Evolutionary conservation across 352 stramenopile species (phyloP), one percentile per base, ranked within the genome.

Genomic region (Phytophthora chlamydospora): DNA sequence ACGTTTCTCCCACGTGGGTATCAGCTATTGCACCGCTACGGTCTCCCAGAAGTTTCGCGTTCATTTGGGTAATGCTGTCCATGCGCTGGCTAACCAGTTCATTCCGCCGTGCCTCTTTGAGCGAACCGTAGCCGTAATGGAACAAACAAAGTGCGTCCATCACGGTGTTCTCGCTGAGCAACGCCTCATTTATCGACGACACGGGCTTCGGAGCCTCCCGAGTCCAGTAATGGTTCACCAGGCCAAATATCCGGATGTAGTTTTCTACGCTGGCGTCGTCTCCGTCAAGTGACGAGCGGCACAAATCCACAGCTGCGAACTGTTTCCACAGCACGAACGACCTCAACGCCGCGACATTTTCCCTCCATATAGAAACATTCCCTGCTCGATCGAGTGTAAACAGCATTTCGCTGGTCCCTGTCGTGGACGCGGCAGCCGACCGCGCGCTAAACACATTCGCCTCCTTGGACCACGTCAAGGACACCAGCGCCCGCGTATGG

Each of bases 311-410:
- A 14, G 66, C 69, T 35, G 54, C 57, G 29, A 91, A 81, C 11
- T 61, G 60, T 54, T 91, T 90, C 85, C 85, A 94, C 24, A 89
- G 35, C 19, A 80, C 72, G 61, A 96, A 95, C 10, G 78, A 78
- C 0, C 80, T 77, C 6, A 66, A 44, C 4, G 72, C 66, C 19
- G 68, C 71, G 6, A 76, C 51, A 32, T 80, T 89, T 52, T 93
- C 83, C 10, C 81, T 75, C 88, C 88, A 96, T 19, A 95, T 89
- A 19, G 78, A 89, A 39, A 96, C 54, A 27, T 68, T 80, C 6
- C 85, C 85, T 27, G 59, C 53, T 19, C 71, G 66, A 44, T 96
- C 83, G 29, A 96, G 71, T 36, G 80, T 80, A 44, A 90, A 86
- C n/a, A 96, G 60, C 77, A 93, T 92, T 49, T 95, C 75, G 56